Percentiles rank a stretch among this genome's conserved stretches.
Conservation (phyloP, 805 yeast genomes). For the Priceomyces fermenticarens region DNA sequence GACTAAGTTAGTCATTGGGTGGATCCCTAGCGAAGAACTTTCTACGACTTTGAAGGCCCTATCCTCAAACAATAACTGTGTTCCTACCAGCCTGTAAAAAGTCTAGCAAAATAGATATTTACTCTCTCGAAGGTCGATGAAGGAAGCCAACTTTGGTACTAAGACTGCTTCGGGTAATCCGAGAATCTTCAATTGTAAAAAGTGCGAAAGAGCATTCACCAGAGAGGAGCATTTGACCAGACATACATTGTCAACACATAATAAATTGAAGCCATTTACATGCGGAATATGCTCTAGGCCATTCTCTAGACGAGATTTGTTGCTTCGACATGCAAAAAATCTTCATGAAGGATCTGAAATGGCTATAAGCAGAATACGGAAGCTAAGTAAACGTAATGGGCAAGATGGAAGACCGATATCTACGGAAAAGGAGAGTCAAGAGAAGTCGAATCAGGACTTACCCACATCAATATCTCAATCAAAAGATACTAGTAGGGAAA, state of each 20-base stretch:
- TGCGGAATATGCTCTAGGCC: slow-evolving; percentile 45
- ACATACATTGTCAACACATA: slow-evolving; percentile 41
- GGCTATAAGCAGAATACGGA: slow-evolving; percentile 42
- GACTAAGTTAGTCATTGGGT: too few relatives aligned
- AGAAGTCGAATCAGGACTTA: background rate
- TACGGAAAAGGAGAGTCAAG: background rate
- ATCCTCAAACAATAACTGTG: too few relatives aligned
- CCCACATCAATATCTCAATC: slow-evolving; percentile 1
- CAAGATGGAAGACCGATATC: background rate
- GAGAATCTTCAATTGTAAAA: slow-evolving; percentile 37
- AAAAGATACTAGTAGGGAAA: background rate
- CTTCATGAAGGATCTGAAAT: slow-evolving; percentile 42
- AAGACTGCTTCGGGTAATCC: slow-evolving; percentile 45
- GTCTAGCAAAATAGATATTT: too few relatives aligned
- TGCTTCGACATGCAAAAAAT: slow-evolving; percentile 44
- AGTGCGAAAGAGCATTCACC: slow-evolving; percentile 45
- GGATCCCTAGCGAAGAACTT: too few relatives aligned
- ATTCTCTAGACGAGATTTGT: slow-evolving; percentile 40
- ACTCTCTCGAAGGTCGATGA: background rate
- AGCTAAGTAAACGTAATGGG: slow-evolving; percentile 29
- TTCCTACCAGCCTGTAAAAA: too few relatives aligned
- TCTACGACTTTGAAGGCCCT: too few relatives aligned
- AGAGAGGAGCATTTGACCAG: slow-evolving; percentile 44
- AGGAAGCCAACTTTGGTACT: slow-evolving; percentile 31
- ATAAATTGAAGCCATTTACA: slow-evolving; percentile 41